Base-by-base conservation (phyloP, 208 protist species). In the Acanthamoeba culbertsoni region DNA sequence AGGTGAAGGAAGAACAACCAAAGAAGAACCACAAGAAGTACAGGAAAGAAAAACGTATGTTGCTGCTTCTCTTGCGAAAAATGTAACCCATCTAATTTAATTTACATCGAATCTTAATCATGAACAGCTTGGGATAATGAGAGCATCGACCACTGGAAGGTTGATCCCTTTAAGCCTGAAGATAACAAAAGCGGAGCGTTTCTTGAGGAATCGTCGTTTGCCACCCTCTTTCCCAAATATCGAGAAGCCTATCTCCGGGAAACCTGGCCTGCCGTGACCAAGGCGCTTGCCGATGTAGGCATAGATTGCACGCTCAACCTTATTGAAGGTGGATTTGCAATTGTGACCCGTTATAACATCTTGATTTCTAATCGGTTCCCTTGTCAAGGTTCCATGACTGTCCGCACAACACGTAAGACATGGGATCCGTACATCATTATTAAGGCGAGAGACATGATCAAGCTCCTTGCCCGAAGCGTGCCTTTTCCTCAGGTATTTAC, bases 381-480 rank as follows among this genome's bases (percentile, higher is more conserved):
- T 71, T 82, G 6, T 28, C 43, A 79, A 95, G 98, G 99, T 95
- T 98, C 97, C 91, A 99, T 99, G 98, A 99, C 98, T 23, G 98
- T 99, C 0, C 97, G 94, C 23, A 99, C 99, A 0, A 99, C 99
- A 0, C 95, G 98, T 16, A 98, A 98, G 93, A 99, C 99, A 10
- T 99, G 97, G 97, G 99, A 99, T 96, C 99, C 99, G 26, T 99
- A 98, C 95, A 97, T 97, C 26, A 99, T 99, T 86, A 96, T 99
- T 75, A 99, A 99, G 95, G 99, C 98, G 20, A 96, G 99, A 68
- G 99, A 99, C 96, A 97, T 99, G 65, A 99, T 99, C 88, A 99
- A 99, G 95, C 96, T 99, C 88, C 96, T 99, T 0, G 98, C 99
- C 18, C 96, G 99, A 93, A 98, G 98, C 88, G 98, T 99, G 40